These are phyloP conservation scores for Cladophialophora psammophila DNA, from an alignment of 2,329 filamentous ascomycete genomes.

Conservation along the genomic window DNA sequence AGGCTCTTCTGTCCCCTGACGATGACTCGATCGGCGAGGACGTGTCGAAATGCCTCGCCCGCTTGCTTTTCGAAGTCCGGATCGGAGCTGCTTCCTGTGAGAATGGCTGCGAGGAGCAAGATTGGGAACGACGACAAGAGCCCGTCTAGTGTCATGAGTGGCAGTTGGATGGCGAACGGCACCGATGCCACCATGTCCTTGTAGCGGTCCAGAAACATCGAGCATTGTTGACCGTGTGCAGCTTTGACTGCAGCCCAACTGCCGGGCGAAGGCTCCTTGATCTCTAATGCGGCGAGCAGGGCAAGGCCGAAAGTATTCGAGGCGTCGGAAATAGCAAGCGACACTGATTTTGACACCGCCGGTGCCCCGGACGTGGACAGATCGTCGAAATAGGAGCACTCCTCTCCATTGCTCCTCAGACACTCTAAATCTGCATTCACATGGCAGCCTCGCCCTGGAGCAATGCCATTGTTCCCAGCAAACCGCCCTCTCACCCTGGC, in stretches of 20 bases:
- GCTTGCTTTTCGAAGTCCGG: conserved; percentile 22
- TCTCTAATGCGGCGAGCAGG: conserved; percentile 12
- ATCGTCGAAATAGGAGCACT: not conserved
- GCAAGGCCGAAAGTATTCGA: conserved; percentile 5
- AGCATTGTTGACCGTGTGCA: conserved; percentile 2
- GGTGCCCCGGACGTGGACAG: not conserved
- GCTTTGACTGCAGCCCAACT: conserved; percentile 17
- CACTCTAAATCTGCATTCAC: not conserved
- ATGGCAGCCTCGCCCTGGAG: not conserved
- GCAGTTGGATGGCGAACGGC: conserved; percentile 23
- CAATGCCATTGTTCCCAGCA: not conserved
- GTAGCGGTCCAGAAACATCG: conserved; percentile 19
- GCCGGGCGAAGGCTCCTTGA: conserved; percentile 1
- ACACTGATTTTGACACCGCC: not conserved
- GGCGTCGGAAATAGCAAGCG: not conserved
- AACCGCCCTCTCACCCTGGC: not conserved
- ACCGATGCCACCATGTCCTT: conserved; percentile 7
- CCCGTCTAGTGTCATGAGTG: not conserved
- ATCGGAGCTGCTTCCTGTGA: conserved; percentile 26
- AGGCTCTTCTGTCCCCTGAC: conserved; percentile 64
- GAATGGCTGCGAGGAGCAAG: conserved; percentile 22
- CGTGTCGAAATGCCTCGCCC: conserved; percentile 25
- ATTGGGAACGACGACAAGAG: conserved; percentile 11
- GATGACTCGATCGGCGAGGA: conserved; percentile 56
- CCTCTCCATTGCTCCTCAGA: not conserved